Base-by-base conservation (phyloP, 345 rosid species). In the Brassica rapa region DNA sequence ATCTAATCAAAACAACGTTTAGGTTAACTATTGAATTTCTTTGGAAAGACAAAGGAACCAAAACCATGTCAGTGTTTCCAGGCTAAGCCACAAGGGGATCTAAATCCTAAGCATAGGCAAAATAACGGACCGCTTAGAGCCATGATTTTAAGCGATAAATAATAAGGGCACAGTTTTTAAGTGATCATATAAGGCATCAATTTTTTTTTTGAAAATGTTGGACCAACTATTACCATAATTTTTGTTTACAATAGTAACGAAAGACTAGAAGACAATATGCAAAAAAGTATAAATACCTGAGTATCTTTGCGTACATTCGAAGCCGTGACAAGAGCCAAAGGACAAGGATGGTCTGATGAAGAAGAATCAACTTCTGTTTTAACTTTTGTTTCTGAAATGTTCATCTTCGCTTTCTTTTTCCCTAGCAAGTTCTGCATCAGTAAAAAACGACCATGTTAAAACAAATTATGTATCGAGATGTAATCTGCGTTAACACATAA, bases 311-410 rank as follows among this genome's bases (percentile, higher is more conserved):
- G 29, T 11, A 67, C 57, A 67, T 67, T 43, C 1, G 57, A 41
- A 67, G 11, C 71, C 21, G 71, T 41, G 25, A 67, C 71, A 67
- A 16, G 33, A 9, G 57, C 57, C 33, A 41, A 11, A 67, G n/a
- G 29, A 43, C 57, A 67, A 23, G 70, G n/a, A 43, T 35, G 11
- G 8, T 65, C 29, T 35, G 51, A 35, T 8, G 68, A 16, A 19
- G 27, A 19, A 65, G 51, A 19, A 65, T 65, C 41, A 62, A 5
- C 43, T 30, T 14, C 8, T 51, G 56, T 51, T 67, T 65, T 23
- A 62, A 10, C 43, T 30, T 14, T 2, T 51, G 56, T 51, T 67
- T 24, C 35, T 41, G 33, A 30, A 66, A 11, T 66, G 57, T 24
- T 24, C 12, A 11, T 25, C 57, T 16, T 67, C 35, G 2, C 21